These are phyloP conservation scores for Yamagishiella unicocca DNA, from an alignment of 139 green algal species.

Conservation along the genomic window DNA sequence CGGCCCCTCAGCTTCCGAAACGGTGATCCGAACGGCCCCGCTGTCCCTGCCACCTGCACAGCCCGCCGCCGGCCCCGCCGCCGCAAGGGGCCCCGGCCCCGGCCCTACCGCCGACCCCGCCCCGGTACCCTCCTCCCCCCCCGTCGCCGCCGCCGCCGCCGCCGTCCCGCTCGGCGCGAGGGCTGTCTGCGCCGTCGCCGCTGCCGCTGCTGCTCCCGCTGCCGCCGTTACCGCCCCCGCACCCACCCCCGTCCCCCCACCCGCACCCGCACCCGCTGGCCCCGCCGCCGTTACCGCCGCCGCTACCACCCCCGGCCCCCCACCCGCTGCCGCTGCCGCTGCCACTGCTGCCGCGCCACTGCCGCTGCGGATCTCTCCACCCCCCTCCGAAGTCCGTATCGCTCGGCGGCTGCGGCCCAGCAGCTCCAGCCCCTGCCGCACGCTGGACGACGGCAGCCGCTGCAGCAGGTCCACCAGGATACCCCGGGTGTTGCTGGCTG, in stretches of 20 bases:
- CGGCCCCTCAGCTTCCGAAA: background rate
- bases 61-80: background rate
- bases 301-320: too few species aligned
- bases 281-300: background rate
- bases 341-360: background rate
- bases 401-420: background rate
- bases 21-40: background rate
- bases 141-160: background rate
- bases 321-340: background rate
- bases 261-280: background rate
- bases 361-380: background rate
- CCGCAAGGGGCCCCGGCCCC: background rate
- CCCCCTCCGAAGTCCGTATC: background rate
- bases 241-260: background rate
- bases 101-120: background rate
- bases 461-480: background rate
- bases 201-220: background rate
- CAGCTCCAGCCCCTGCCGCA: slow-evolving; percentile 1
- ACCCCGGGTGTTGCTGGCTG: background rate
- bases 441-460: background rate
- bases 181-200: background rate
- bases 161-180: background rate
- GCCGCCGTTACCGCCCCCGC: background rate
- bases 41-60: background rate
- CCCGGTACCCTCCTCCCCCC: background rate